These are phyloP conservation scores for Hortaea sp. DNA, from an alignment of 2,329 filamentous ascomycete genomes.

Conservation along the genomic window DNA sequence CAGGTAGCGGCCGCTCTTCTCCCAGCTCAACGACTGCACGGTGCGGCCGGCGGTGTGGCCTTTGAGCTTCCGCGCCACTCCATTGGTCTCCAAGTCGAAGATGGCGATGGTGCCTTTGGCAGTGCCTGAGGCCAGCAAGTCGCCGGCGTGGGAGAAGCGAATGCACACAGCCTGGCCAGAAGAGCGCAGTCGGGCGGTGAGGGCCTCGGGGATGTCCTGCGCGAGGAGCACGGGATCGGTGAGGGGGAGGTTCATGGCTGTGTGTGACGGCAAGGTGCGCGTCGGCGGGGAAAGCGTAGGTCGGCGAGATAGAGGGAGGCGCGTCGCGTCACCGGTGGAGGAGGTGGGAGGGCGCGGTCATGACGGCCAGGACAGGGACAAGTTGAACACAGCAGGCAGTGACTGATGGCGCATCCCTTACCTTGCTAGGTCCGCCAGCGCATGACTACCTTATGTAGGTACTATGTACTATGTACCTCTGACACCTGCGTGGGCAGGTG, in stretches of 20 bases:
- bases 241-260: conserved; percentile 41
- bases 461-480: no score
- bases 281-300: no score
- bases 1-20: conserved; percentile 78
- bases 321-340: no score
- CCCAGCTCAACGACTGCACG: conserved; percentile 94
- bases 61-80: conserved; percentile 84
- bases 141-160: conserved; percentile 88
- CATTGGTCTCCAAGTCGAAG: conserved; percentile 96
- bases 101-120: conserved; percentile 87
- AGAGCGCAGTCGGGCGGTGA: conserved; percentile 74
- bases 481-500: no score
- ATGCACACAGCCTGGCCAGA: conserved; percentile 53
- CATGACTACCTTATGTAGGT: no score
- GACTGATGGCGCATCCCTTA: no score
- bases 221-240: conserved; percentile 62
- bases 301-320: no score
- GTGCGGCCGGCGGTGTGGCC: conserved; percentile 71
- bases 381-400: no score
- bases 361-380: no score
- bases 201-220: conserved; percentile 80
- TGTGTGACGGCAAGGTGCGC: no score
- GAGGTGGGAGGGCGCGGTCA: no score
- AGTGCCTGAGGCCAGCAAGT: conserved; percentile 87
- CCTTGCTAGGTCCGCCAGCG: no score